A percentile compares a stretch with the other conserved stretches of the same genome.
These are phyloP conservation scores for Microthyrium microscopicum DNA, from an alignment of 2,329 filamentous ascomycete species.

Conservation along the genomic window DNA sequence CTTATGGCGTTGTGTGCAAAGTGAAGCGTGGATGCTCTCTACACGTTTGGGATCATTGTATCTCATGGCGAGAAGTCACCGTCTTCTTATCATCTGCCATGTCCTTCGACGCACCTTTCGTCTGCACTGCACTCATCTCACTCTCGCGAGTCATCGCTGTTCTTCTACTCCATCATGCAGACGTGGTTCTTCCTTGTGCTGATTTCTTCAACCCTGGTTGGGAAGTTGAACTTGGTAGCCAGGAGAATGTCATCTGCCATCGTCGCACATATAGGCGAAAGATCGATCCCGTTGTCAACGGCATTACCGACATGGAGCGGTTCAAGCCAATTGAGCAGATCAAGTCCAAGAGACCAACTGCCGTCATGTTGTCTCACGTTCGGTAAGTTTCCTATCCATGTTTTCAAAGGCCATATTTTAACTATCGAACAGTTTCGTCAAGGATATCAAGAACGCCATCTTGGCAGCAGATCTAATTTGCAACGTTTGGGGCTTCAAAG, in stretches of 20 bases:
- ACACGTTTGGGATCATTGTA: constrained; percentile 43
- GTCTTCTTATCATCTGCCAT: constrained; percentile 10
- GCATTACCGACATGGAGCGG: constrained; percentile 41
- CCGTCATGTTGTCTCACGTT: constrained; percentile 43
- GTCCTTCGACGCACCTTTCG: constrained; percentile 10
- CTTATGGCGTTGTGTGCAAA: constrained; percentile 40
- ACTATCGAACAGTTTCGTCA: constrained; percentile 24
- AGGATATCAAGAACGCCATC: constrained; percentile 44
- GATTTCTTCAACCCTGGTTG: constrained; percentile 43
- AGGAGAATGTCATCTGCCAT: constrained; percentile 33
- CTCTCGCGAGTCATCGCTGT: constrained; percentile 12
- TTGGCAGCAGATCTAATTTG: constrained; percentile 43
- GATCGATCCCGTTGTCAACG: constrained; percentile 44
- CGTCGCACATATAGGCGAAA: constrained; percentile 35
- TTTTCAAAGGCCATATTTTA: not conserved
- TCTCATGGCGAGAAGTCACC: constrained; percentile 33
- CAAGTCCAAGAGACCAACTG: constrained; percentile 35
- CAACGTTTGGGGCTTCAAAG: constrained; percentile 41
- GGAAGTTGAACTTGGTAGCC: constrained; percentile 41
- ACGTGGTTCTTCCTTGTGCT: constrained; percentile 38
- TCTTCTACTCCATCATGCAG: constrained; percentile 26
- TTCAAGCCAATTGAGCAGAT: constrained; percentile 39
- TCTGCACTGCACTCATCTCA: constrained; percentile 12
- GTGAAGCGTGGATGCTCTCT: constrained; percentile 36
- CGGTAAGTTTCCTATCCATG: not conserved